phyloP scores from a whole-genome alignment of 768 basidiomycete species.

The Suillus sp. region DNA sequence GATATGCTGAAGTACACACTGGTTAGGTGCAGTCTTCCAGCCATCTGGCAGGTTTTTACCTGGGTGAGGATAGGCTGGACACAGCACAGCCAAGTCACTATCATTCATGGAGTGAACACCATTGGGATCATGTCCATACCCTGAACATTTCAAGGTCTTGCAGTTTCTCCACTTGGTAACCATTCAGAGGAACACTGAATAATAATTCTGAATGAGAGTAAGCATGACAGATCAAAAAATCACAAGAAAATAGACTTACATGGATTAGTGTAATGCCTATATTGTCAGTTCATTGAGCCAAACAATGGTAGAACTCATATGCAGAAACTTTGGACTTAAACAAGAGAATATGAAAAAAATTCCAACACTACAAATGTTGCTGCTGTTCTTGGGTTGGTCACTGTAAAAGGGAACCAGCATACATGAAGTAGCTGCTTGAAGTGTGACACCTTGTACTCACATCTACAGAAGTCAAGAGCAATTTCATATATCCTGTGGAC shows the following conservation, averaged over 20 bases:
- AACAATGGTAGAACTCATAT: slow-evolving; percentile 24
- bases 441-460: slow-evolving; percentile 1
- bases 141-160: slow-evolving; percentile 12
- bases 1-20: background rate
- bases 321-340: slow-evolving; percentile 30
- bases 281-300: slow-evolving; percentile 22
- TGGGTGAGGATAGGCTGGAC: slow-evolving; percentile 19
- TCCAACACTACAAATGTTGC: slow-evolving; percentile 27
- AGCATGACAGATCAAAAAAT: background rate
- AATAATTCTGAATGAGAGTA: slow-evolving; percentile 15
- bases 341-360: slow-evolving; percentile 17
- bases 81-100: slow-evolving; percentile 22
- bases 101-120: slow-evolving; percentile 14
- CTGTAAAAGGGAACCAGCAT: slow-evolving; percentile 14
- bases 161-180: slow-evolving; percentile 15
- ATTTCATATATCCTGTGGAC: slow-evolving; percentile 17
- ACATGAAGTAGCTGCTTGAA: slow-evolving; percentile 15
- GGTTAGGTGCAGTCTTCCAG: background rate
- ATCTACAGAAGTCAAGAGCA: slow-evolving; percentile 14
- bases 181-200: slow-evolving; percentile 16
- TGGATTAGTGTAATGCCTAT: background rate
- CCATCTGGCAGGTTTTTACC: slow-evolving; percentile 16
- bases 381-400: slow-evolving; percentile 26
- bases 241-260: background rate
- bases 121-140: slow-evolving; percentile 19